A percentile compares a stretch with the other conserved stretches of the same genome.
Evolutionary conservation across 495 filamentous ascomycete genomes (phyloP).

Genomic region (Trichoderma erinaceum): DNA sequence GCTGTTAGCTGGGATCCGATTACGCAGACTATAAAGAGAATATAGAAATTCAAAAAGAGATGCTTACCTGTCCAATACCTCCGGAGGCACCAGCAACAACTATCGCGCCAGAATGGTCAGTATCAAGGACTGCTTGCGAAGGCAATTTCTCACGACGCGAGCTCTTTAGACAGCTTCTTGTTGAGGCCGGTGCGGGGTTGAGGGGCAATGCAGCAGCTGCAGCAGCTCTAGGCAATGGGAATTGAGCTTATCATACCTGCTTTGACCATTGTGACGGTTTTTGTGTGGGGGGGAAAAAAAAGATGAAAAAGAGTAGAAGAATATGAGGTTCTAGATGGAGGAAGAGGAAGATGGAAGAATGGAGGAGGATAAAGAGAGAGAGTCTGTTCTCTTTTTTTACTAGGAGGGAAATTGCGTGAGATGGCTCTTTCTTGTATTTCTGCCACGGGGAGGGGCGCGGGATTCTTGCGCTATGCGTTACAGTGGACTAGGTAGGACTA

Average conservation of each 20-base stretch:
- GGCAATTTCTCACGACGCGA: neutral
- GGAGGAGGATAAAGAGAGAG: neutral
- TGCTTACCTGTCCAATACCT: constrained; percentile 90
- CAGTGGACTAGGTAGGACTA: too few relatives aligned
- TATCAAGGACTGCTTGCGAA: constrained; percentile 16
- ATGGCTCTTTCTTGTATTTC: neutral
- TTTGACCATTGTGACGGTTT: constrained; percentile 69
- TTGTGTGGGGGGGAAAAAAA: neutral
- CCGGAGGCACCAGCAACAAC: constrained; percentile 95
- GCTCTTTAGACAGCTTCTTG: neutral
- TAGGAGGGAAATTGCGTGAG: neutral
- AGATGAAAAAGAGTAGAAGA: constrained; percentile 8
- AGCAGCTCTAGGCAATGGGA: neutral
- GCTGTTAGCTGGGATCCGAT: neutral
- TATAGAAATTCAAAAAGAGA: neutral
- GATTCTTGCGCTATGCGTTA: neutral
- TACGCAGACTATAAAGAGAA: neutral
- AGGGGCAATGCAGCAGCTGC: constrained; percentile 2
- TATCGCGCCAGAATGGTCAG: constrained; percentile 27
- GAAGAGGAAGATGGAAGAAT: neutral
- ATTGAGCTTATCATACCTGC: constrained; percentile 55
- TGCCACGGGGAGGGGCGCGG: neutral
- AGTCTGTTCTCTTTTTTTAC: too few relatives aligned
- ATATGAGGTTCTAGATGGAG: constrained; percentile 14
- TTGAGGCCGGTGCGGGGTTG: neutral